A percentile compares a stretch with the other conserved stretches of the same genome.
Evolutionary conservation across 1,139 yeast genomes (phyloP).

Genomic region (Sugiyamaella xylanicola): DNA sequence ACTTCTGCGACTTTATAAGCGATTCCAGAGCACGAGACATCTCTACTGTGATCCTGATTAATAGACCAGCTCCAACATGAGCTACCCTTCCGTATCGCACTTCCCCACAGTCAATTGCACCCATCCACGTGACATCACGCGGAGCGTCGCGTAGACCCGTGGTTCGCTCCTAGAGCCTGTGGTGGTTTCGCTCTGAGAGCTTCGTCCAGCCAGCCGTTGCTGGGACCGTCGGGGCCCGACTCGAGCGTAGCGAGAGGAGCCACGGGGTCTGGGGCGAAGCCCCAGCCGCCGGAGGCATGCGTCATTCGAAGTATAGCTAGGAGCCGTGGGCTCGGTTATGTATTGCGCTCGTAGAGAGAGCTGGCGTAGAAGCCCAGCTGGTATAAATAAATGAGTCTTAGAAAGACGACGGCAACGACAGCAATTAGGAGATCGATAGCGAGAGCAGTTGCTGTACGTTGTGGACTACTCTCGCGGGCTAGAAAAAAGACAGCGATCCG

Average conservation of each 20-base stretch:
- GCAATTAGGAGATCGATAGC: constrained; percentile 20
- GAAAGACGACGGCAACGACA: constrained; percentile 15
- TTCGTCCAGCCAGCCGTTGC: too few relatives aligned
- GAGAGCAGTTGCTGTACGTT: constrained; percentile 31
- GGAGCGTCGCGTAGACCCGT: neutral
- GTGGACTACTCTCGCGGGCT: constrained; percentile 30
- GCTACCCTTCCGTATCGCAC: too few relatives aligned
- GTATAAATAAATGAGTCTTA: constrained; percentile 11
- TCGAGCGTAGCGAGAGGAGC: neutral
- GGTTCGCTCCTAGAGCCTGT: neutral
- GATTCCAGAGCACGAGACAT: constrained; percentile 9
- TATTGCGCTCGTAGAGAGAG: constrained; percentile 7
- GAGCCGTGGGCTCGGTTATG: neutral
- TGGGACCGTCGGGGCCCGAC: neutral
- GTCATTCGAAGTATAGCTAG: too few relatives aligned
- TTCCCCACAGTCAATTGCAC: neutral
- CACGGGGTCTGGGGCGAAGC: neutral
- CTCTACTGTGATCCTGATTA: too few relatives aligned
- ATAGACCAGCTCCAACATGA: too few relatives aligned
- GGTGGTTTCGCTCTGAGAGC: neutral
- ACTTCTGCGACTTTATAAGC: constrained; percentile 20
- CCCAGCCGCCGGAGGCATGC: neutral
- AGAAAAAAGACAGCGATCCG: constrained; percentile 28
- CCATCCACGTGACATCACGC: neutral
- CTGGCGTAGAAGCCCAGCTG: constrained; percentile 4